Conservation (phyloP, 441 rosid species). For the Bocquillonia castaneifolia region DNA sequence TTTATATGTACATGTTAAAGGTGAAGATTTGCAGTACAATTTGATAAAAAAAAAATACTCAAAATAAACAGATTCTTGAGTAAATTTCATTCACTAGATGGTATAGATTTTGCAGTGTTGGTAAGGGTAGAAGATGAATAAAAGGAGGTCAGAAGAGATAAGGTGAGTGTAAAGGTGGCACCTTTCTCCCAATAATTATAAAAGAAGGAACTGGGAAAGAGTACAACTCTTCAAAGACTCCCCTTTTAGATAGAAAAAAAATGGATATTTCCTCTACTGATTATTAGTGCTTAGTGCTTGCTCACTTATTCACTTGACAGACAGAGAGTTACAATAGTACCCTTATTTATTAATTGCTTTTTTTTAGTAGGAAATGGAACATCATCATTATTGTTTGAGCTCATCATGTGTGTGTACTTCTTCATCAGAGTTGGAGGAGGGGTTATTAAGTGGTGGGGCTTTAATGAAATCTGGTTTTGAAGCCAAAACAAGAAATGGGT, state of each 20-base stretch:
- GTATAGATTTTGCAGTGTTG: too few relatives aligned
- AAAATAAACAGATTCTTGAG: too few relatives aligned
- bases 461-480: constrained; percentile 2
- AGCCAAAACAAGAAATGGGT: constrained; percentile 13
- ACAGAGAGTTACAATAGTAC: background rate
- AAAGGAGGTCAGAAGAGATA: background rate
- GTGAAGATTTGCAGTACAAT: too few relatives aligned
- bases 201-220: background rate
- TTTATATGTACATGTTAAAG: too few relatives aligned
- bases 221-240: background rate
- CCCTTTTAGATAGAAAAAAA: background rate
- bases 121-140: too few relatives aligned
- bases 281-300: too few relatives aligned
- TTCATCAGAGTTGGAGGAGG: constrained; percentile 10
- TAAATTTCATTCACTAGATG: too few relatives aligned
- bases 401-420: background rate
- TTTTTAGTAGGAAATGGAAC: background rate
- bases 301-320: background rate
- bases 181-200: background rate
- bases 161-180: background rate
- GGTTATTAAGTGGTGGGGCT: background rate
- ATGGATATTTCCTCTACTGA: background rate
- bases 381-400: constrained; percentile 1
- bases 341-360: background rate
- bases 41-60: too few relatives aligned